phyloP scores from a whole-genome alignment of 2,329 filamentous ascomycete species.

The Colletotrichum eleusines region DNA sequence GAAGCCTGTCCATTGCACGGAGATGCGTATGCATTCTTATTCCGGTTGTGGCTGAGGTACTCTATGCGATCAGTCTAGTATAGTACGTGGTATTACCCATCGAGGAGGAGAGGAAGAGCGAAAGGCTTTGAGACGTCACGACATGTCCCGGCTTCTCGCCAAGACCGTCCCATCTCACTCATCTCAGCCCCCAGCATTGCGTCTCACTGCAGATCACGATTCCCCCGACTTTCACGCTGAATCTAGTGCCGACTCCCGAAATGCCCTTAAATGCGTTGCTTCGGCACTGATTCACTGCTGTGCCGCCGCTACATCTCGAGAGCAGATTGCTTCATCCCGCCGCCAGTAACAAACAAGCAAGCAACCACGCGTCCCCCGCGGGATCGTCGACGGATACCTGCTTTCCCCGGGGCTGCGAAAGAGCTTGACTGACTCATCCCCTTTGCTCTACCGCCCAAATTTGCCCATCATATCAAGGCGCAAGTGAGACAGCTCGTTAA shows the following conservation, averaged over 20 bases:
- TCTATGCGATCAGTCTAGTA: background rate
- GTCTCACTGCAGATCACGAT: conserved; percentile 30
- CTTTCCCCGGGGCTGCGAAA: conserved; percentile 2
- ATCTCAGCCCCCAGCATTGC: conserved; percentile 14
- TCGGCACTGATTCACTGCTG: background rate
- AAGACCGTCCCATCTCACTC: background rate
- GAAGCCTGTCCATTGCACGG: background rate
- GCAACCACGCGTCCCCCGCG: background rate
- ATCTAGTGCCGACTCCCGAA: background rate
- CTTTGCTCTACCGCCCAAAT: background rate
- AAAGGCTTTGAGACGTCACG: no score
- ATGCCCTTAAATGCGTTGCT: background rate
- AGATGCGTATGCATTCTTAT: background rate
- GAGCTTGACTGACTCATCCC: conserved; percentile 9
- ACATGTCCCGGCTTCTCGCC: background rate
- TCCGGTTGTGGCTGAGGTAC: background rate
- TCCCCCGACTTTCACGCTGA: background rate
- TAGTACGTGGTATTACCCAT: no score
- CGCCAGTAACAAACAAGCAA: background rate
- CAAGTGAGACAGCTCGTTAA: conserved; percentile 16
- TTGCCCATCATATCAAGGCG: conserved; percentile 8
- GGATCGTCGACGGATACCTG: background rate
- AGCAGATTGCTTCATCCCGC: background rate
- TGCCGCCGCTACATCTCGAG: background rate
- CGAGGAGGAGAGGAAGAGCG: no score